A percentile compares a stretch with the other conserved stretches of the same genome.
Conservation (phyloP, 371 early-diverging fungal species). For the Haplosporangium sp. region DNA sequence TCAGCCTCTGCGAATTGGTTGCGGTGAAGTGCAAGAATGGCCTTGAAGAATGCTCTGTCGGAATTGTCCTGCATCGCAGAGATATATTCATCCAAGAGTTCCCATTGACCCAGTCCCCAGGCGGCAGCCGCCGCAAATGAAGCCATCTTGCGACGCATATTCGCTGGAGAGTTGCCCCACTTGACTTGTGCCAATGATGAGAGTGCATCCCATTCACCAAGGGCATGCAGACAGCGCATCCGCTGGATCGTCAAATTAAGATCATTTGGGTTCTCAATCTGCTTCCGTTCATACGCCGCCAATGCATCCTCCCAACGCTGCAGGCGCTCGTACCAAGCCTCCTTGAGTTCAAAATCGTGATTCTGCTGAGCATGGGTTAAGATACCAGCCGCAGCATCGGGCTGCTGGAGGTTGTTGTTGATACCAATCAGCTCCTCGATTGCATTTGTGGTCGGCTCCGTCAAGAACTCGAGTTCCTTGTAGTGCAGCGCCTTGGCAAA, state of each 20-base stretch:
- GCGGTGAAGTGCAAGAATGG: constrained; percentile 89
- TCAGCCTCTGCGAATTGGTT: constrained; percentile 84
- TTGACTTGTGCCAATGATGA: constrained; percentile 83
- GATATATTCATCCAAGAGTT: constrained; percentile 92
- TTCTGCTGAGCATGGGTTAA: constrained; percentile 90
- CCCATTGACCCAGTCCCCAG: constrained; percentile 95
- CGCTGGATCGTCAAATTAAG: constrained; percentile 85
- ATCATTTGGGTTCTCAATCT: constrained; percentile 79
- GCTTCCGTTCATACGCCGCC: constrained; percentile 87
- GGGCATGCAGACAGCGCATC: constrained; percentile 92
- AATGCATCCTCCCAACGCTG: constrained; percentile 97
- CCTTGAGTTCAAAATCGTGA: constrained; percentile 87
- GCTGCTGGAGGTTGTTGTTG: constrained; percentile 95
- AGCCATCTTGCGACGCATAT: constrained; percentile 77
- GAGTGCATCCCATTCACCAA: constrained; percentile 96
- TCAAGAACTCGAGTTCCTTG: constrained; percentile 95
- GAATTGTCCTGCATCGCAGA: constrained; percentile 81
- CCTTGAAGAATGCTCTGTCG: constrained; percentile 82
- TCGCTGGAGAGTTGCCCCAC: constrained; percentile 74
- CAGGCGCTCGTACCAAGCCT: constrained; percentile 95
- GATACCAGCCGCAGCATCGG: constrained; percentile 97
- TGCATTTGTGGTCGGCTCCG: constrained; percentile 85
- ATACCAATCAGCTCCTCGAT: constrained; percentile 95
- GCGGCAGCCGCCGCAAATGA: constrained; percentile 94
- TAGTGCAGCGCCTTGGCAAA: constrained; percentile 97